Evolutionary conservation across 2,329 filamentous ascomycete genomes (phyloP), one percentile per base, ranked within the genome.

Genomic region (Penicillium sp.): DNA sequence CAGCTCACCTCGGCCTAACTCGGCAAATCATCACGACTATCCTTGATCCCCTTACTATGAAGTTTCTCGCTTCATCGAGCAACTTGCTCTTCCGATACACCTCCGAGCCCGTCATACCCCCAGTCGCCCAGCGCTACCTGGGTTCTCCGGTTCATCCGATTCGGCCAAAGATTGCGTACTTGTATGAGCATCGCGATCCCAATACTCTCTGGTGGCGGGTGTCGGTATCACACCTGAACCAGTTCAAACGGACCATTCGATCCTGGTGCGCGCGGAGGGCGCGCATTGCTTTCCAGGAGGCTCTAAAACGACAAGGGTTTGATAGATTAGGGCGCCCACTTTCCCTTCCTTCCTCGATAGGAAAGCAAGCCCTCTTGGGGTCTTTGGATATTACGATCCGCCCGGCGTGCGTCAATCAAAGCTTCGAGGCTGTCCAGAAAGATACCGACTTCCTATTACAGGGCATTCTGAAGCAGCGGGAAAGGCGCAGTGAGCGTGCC

Each of bases 161-260:
- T 52, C 70, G 71, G 15, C 73, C 73, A 20, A 78, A 77, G 63
- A 69, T 79, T 54, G 43, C 68, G 25, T 66, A 78, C 42, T 68
- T 73, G 56, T 78, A 74, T 55, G 64, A 67, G 7, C 69, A 72
- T 57, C 76, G 79, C 45, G 73, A 77, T 42, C 72, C 69, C 10
- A 72, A 77, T 65, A 73, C 72, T 37, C 73, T 86, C 17, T 83
- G 83, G 78, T 84, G 81, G 79, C 70, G 72, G 15, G 76, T 82
- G 5, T 76, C 58, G 54, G 71, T 58, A 62, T 72, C 54, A 60
- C 67, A 61, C 55, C 70, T 67, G 55, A 63, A 63, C 15, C 20
- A 64, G 3, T 69, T 71, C 22, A 82, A 80, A 57, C 73, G 74
- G 7, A 78, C 80, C 22, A 75, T 86, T n/a, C 75, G 84, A 20